phyloP scores from a whole-genome alignment of 331 rosid genomes.

The Acacia pycnantha region DNA sequence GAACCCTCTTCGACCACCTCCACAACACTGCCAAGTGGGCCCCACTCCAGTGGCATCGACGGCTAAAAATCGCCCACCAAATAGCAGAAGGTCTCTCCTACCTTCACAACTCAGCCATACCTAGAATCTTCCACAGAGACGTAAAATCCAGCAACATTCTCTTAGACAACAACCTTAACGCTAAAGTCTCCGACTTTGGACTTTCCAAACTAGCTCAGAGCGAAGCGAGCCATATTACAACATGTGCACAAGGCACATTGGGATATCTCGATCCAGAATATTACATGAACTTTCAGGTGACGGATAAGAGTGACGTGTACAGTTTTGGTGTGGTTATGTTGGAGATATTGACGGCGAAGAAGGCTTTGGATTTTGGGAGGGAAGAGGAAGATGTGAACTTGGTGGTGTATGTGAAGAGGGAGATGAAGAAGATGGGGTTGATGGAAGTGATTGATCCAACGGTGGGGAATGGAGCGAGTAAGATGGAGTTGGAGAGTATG shows the following conservation, averaged over 20 bases:
- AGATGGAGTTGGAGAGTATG: slow-evolving; percentile 43
- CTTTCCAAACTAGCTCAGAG: slow-evolving; percentile 37
- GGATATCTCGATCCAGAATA: slow-evolving; percentile 53
- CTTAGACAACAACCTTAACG: slow-evolving; percentile 23
- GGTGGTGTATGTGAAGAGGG: slow-evolving; percentile 42
- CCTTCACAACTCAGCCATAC: slow-evolving; percentile 39
- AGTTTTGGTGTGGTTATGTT: slow-evolving; percentile 49
- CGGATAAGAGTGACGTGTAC: slow-evolving; percentile 50
- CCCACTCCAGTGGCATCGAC: slow-evolving; percentile 29
- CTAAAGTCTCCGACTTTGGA: slow-evolving; percentile 45
- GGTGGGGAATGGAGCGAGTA: slow-evolving; percentile 31
- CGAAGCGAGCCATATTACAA: slow-evolving; percentile 43
- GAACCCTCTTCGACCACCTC: slow-evolving; percentile 44
- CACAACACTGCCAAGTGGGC: slow-evolving; percentile 15
- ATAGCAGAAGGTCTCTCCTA: slow-evolving; percentile 38
- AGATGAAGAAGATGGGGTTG: slow-evolving; percentile 36
- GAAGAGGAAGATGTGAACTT: slow-evolving; percentile 54
- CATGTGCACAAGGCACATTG: slow-evolving; percentile 47
- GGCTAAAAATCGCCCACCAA: slow-evolving; percentile 38
- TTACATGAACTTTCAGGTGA: slow-evolving; percentile 44
- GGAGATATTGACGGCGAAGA: slow-evolving; percentile 45
- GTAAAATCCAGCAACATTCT: slow-evolving; percentile 45
- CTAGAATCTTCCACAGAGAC: slow-evolving; percentile 41
- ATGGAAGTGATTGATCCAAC: slow-evolving; percentile 38
- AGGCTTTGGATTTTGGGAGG: slow-evolving; percentile 49